phyloP scores from a whole-genome alignment of 768 basidiomycete species.

The Pleurotus eryngii region DNA sequence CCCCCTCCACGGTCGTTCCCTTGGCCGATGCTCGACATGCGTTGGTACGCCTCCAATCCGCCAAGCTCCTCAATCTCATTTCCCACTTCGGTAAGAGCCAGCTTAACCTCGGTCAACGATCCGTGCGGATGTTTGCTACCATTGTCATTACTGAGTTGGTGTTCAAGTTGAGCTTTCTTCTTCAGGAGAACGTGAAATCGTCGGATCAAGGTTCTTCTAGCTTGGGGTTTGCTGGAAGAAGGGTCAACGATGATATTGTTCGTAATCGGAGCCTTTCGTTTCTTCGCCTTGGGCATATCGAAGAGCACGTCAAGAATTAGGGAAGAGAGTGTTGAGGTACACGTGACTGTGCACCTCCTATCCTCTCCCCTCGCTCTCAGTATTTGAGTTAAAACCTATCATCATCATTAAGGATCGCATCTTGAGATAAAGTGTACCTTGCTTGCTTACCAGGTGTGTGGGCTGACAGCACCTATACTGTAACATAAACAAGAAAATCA shows the following conservation, averaged over 20 bases:
- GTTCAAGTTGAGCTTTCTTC: slow-evolving; percentile 52
- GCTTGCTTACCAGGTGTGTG: too few species aligned
- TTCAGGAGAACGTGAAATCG: slow-evolving; percentile 81
- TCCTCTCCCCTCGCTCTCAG: too few species aligned
- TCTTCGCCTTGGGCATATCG: slow-evolving; percentile 39
- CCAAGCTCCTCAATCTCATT: slow-evolving; percentile 66
- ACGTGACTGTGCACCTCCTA: too few species aligned
- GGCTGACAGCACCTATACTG: too few species aligned
- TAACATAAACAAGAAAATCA: too few species aligned
- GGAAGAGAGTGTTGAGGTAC: too few species aligned
- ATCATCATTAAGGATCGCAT: too few species aligned
- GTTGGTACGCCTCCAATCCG: slow-evolving; percentile 78
- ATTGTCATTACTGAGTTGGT: slow-evolving; percentile 6
- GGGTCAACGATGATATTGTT: slow-evolving; percentile 11
- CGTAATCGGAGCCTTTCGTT: slow-evolving; percentile 46
- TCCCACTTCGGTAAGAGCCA: slow-evolving; percentile 50
- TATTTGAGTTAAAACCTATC: too few species aligned
- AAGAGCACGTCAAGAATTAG: too few species aligned
- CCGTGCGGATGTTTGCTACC: slow-evolving; percentile 17
- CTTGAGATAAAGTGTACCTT: too few species aligned
- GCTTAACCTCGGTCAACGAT: neutral
- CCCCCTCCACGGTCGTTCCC: slow-evolving; percentile 82
- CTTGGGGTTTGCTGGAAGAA: slow-evolving; percentile 51
- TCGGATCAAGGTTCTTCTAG: slow-evolving; percentile 73
- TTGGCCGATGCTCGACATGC: slow-evolving; percentile 81